phyloP scores from a whole-genome alignment of 129 eudicot species.

The Centaurea solstitialis region DNA sequence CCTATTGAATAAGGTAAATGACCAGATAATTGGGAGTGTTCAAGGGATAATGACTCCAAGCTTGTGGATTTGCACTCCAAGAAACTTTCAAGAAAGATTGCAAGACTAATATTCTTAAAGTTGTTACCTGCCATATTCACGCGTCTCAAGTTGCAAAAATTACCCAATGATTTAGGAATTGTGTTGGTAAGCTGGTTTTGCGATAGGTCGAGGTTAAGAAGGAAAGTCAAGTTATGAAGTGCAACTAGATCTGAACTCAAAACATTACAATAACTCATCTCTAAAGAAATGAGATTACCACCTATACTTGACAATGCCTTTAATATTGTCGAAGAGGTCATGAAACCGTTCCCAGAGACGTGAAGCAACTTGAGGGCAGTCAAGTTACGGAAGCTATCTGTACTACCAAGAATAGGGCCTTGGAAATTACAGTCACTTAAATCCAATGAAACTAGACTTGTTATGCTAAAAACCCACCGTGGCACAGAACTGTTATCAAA shows the following conservation, averaged over 20 bases:
- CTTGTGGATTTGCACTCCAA: not conserved
- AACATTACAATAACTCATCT: not conserved
- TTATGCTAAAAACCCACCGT: too few species aligned
- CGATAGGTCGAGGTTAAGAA: constrained; percentile 9
- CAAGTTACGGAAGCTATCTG: too few species aligned
- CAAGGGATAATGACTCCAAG: too few species aligned
- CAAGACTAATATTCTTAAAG: not conserved
- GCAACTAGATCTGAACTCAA: constrained; percentile 2
- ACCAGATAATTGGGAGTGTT: too few species aligned
- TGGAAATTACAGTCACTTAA: not conserved
- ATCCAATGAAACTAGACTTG: not conserved
- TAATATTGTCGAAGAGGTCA: not conserved
- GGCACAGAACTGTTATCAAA: too few species aligned
- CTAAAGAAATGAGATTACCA: constrained; percentile 13
- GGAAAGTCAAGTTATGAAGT: constrained; percentile 26
- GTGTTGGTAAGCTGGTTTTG: constrained; percentile 1
- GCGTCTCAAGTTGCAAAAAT: constrained; percentile 9
- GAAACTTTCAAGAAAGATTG: constrained; percentile 15
- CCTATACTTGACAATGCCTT: not conserved
- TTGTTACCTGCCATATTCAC: not conserved
- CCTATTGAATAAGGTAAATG: not conserved
- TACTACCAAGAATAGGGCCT: not conserved
- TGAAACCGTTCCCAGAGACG: not conserved
- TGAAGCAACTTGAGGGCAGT: not conserved
- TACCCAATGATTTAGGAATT: constrained; percentile 8